Evolutionary conservation across 768 basidiomycete genomes (phyloP), one percentile per base, ranked within the genome.

Genomic region (Pisolithus orientalis): DNA sequence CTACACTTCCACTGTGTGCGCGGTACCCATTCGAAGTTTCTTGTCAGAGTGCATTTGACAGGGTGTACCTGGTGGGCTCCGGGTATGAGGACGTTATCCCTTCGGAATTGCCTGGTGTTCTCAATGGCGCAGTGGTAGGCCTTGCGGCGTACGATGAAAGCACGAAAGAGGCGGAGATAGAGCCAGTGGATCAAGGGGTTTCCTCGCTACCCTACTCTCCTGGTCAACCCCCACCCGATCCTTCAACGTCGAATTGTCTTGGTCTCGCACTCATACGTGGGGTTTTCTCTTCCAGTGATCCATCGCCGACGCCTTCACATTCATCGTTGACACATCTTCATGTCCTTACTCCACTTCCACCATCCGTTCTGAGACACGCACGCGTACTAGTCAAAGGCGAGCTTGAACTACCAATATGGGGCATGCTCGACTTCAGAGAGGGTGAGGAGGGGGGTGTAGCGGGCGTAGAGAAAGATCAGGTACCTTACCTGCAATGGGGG

Each of bases 321-420:
- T 74, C 67, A 46, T 72, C 71, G n/a, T 68, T 53, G 31, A 53
- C 56, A 4, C 51, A 53, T 40, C 68, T 94, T 34, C 92, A 95
- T 32, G 58, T 96, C n/a, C 71, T 96, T 34, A 92, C 94, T 0
- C 91, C 94, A 0, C 54, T 93, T 1, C 82, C 85, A 0, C 68
- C 78, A 0, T 49, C 62, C 0, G 39, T 75, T 1, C 73, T 95
- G 2, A 56, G 61, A 0, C 59, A 52, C 17, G 50, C 64, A 1
- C 60, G 62, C 1, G 21, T 49, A 3, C 56, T 95, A 3, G 82
- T 95, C 44, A 93, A 89, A 65, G 94, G 94, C 7, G 91, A 93
- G 63, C 73, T 94, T 60, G 92, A 94, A 65, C 68, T 96, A 0
- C 94, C 94, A 0, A 72, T 93, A 0, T 87, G 87, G 83, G 92